Conservation (phyloP, 73 alveolate species). For the Paramecium bursaria region DNA sequence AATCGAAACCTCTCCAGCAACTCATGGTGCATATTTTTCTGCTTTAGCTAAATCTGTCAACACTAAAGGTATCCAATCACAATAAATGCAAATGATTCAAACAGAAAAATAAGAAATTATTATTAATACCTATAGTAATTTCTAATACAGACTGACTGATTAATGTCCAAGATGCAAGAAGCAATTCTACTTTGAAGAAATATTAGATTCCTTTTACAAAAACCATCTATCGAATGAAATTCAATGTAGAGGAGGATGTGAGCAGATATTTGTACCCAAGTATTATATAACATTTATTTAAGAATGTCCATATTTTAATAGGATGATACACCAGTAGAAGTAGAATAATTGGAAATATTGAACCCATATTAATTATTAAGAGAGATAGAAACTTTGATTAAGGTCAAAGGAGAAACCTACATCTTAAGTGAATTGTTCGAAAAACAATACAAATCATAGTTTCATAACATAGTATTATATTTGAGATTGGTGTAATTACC, state of each 20-base stretch:
- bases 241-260: conserved; percentile 32
- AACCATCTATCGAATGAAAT: not conserved
- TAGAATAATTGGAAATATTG: conserved; percentile 9
- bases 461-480: conserved; percentile 4
- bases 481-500: conserved; percentile 21
- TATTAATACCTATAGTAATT: too few relatives aligned
- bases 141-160: conserved; percentile 13
- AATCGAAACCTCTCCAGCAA: conserved; percentile 67
- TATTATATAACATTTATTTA: not conserved
- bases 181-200: conserved; percentile 35
- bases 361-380: not conserved
- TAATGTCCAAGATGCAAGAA: conserved; percentile 17
- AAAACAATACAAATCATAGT: conserved; percentile 13
- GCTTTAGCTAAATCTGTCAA: conserved; percentile 58
- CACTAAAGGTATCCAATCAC: conserved; percentile 14
- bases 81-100: not conserved
- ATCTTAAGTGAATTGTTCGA: conserved; percentile 15
- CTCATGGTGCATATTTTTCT: conserved; percentile 62
- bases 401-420: conserved; percentile 4
- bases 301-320: too few relatives aligned
- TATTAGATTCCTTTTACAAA: conserved; percentile 7
- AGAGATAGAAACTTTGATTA: not conserved
- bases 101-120: too few relatives aligned
- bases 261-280: not conserved
- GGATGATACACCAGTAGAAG: conserved; percentile 39